phyloP scores from a whole-genome alignment of 768 basidiomycete genomes.

The Rhodotorula kratochvilovae region DNA sequence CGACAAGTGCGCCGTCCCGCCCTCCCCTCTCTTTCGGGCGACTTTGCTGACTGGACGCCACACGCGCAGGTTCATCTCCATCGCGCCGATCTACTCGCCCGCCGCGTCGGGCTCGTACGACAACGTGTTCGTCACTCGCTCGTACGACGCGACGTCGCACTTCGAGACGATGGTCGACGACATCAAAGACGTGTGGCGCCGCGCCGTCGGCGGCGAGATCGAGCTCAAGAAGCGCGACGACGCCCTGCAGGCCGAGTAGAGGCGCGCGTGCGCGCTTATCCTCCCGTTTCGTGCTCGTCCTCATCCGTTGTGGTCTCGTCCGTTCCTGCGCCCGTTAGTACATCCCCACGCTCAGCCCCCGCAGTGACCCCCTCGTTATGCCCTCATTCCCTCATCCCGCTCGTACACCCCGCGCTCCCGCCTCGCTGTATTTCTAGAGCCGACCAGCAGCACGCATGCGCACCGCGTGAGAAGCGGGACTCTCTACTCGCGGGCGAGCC shows the following conservation, averaged over 20 bases:
- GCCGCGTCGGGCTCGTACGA: slow-evolving; percentile 73
- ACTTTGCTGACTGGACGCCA: not conserved
- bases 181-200: slow-evolving; percentile 91
- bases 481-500: no score
- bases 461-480: no score
- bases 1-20: slow-evolving; percentile 63
- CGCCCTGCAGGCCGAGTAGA: not conserved
- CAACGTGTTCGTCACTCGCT: slow-evolving; percentile 94
- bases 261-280: not conserved
- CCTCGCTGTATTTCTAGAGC: no score
- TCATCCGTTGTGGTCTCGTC: not conserved
- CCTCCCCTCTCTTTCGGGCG: not conserved
- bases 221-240: slow-evolving; percentile 80
- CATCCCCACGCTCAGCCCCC: no score
- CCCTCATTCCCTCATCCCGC: no score
- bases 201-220: slow-evolving; percentile 69
- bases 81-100: slow-evolving; percentile 82
- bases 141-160: slow-evolving; percentile 97
- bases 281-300: no score
- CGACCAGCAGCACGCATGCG: no score
- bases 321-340: no score
- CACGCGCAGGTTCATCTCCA: slow-evolving; percentile 71
- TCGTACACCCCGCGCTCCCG: no score
- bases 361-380: no score
- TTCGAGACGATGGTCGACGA: slow-evolving; percentile 94